Evolutionary conservation across 768 basidiomycete genomes (phyloP).

Genomic region (Russula dissimulans): DNA sequence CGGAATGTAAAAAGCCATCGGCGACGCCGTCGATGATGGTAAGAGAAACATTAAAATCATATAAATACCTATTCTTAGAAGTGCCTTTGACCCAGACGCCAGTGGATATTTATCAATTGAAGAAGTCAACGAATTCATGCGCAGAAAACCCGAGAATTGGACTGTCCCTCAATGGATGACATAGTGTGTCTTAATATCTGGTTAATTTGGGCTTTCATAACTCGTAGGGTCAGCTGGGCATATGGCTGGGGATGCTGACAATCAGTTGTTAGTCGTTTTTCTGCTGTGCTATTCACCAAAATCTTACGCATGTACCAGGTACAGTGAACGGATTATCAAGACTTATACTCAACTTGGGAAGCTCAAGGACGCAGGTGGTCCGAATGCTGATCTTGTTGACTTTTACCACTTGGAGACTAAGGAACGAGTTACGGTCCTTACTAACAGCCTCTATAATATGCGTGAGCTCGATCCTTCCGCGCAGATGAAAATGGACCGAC

Average conservation of each 20-base stretch:
- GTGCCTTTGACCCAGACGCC: neutral
- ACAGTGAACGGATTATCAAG: neutral
- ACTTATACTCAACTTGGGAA: conserved; percentile 4
- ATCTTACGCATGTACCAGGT: conserved; percentile 6
- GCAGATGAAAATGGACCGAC: conserved; percentile 9
- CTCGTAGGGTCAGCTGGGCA: conserved; percentile 5
- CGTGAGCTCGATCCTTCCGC: neutral
- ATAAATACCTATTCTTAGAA: too few relatives aligned
- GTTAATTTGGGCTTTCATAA: neutral
- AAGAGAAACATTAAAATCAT: neutral
- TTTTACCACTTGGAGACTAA: neutral
- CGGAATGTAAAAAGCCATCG: conserved; percentile 6
- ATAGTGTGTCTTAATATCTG: conserved; percentile 1
- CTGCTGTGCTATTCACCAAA: neutral
- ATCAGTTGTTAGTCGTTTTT: conserved; percentile 1
- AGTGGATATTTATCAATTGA: conserved; percentile 14
- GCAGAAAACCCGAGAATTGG: conserved; percentile 10
- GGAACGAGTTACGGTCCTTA: neutral
- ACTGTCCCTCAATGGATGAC: conserved; percentile 12
- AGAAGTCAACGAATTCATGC: conserved; percentile 11
- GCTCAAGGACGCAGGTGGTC: neutral
- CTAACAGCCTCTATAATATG: conserved; percentile 3
- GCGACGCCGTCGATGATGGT: conserved; percentile 16
- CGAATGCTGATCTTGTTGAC: neutral
- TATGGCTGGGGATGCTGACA: conserved; percentile 18